These are phyloP conservation scores for Aspergillus transmontanensis DNA, from an alignment of 2,329 filamentous ascomycete genomes.

Conservation along the genomic window DNA sequence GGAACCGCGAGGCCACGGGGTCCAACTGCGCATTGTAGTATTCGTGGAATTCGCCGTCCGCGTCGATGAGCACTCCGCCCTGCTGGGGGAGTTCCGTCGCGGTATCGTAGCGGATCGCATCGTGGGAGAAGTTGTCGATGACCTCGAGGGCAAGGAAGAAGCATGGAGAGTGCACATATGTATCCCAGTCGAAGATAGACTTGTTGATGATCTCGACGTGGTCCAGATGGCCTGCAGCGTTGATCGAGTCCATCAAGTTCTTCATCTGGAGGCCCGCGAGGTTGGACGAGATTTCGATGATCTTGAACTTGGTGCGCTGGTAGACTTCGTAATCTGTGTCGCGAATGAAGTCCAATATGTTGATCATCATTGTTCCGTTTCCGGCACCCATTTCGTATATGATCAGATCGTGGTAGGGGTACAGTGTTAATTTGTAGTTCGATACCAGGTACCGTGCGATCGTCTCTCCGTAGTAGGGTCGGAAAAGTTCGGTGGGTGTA, in stretches of 20 bases:
- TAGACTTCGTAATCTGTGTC: slow-evolving; percentile 89
- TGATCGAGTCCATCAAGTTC: slow-evolving; percentile 67
- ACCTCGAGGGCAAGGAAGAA: slow-evolving; percentile 98
- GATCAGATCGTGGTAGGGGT: slow-evolving; percentile 93
- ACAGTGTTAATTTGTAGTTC: slow-evolving; percentile 92
- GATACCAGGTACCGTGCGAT: slow-evolving; percentile 94
- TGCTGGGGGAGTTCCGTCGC: slow-evolving; percentile 81
- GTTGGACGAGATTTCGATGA: slow-evolving; percentile 89
- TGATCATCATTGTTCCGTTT: slow-evolving; percentile 96
- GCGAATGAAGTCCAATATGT: slow-evolving; percentile 95
- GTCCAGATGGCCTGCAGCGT: slow-evolving; percentile 72
- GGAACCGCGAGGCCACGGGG: slow-evolving; percentile 77
- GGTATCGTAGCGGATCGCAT: slow-evolving; percentile 87
- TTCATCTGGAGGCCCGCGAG: slow-evolving; percentile 77
- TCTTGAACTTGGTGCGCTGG: slow-evolving; percentile 86
- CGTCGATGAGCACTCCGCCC: slow-evolving; percentile 83
- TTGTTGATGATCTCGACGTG: slow-evolving; percentile 94
- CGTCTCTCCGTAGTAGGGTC: slow-evolving; percentile 94
- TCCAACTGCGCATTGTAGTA: slow-evolving; percentile 84
- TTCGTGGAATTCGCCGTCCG: slow-evolving; percentile 86
- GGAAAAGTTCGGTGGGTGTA: slow-evolving; percentile 95
- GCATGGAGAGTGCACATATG: slow-evolving; percentile 85
- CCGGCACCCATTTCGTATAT: slow-evolving; percentile 99
- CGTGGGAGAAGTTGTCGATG: slow-evolving; percentile 97
- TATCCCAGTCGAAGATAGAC: slow-evolving; percentile 92